Percentiles rank a stretch among this genome's conserved stretches.
These are phyloP conservation scores for Drosera spatulata DNA, from an alignment of 179 eudicot genomes.

Conservation along the genomic window DNA sequence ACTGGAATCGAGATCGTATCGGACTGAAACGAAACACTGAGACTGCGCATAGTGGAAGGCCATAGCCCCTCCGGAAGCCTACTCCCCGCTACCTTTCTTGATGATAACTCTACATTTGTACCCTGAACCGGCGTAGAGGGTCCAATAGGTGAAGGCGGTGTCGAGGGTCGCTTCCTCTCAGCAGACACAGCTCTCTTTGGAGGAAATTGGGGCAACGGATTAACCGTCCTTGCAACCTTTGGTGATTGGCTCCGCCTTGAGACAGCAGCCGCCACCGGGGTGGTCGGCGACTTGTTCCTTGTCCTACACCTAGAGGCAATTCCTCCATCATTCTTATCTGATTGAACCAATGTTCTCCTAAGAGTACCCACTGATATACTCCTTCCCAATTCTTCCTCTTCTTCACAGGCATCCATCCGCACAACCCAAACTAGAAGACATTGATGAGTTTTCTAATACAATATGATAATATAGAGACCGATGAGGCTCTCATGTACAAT, in stretches of 20 bases:
- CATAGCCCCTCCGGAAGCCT: slow-evolving; percentile 66
- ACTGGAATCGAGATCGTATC: slow-evolving; percentile 62
- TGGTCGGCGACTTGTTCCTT: slow-evolving; percentile 55
- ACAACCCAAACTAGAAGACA: slow-evolving; percentile 40
- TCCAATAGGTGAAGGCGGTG: slow-evolving; percentile 55
- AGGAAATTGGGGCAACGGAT: slow-evolving; percentile 27
- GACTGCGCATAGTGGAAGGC: slow-evolving; percentile 95
- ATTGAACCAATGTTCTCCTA: slow-evolving; percentile 40
- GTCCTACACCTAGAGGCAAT: slow-evolving; percentile 27
- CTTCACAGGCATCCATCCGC: slow-evolving; percentile 75
- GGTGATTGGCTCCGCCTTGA: slow-evolving; percentile 71
- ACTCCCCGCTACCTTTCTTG: slow-evolving; percentile 37
- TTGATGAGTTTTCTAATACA: slow-evolving; percentile 12
- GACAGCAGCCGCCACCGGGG: slow-evolving; percentile 2
- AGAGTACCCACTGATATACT: slow-evolving; percentile 34
- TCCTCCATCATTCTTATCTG: slow-evolving; percentile 43
- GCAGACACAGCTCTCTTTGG: slow-evolving; percentile 84
- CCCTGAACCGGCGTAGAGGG: slow-evolving; percentile 64
- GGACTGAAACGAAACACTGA: slow-evolving; percentile 80
- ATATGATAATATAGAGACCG: background rate
- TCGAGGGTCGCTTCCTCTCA: slow-evolving; percentile 66
- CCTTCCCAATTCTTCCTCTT: slow-evolving; percentile 5
- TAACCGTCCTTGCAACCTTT: slow-evolving; percentile 28
- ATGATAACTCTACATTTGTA: slow-evolving; percentile 33
- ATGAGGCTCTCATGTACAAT: background rate